Conservation (phyloP, 345 rosid species). For the Linum usitatissimum region DNA sequence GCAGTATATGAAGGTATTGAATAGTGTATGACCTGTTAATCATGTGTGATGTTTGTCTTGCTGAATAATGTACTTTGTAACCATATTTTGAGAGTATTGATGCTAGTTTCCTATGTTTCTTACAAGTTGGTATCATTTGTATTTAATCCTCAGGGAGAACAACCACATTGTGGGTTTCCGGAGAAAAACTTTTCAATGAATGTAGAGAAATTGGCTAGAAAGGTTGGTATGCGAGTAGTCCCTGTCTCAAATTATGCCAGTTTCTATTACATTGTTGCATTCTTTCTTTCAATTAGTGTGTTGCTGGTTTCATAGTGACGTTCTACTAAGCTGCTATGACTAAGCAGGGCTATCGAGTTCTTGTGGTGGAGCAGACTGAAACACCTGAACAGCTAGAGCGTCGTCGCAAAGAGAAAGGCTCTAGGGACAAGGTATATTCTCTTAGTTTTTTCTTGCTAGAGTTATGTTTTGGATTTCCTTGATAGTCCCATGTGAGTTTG, state of each 20-base stretch:
- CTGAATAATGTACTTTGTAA: background rate
- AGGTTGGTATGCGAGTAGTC: slow-evolving; percentile 37
- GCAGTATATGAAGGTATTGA: slow-evolving; percentile 94
- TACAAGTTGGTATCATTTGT: slow-evolving; percentile 4
- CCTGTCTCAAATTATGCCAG: slow-evolving; percentile 7
- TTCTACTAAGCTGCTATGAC: slow-evolving; percentile 19
- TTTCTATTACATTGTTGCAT: slow-evolving; percentile 7
- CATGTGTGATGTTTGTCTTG: background rate
- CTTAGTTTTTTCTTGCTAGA: background rate
- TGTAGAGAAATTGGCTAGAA: slow-evolving; percentile 79
- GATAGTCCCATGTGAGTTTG: background rate
- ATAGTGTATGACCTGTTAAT: slow-evolving; percentile 1
- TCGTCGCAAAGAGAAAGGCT: slow-evolving; percentile 82
- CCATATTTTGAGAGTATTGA: slow-evolving; percentile 1
- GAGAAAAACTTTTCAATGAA: slow-evolving; percentile 85
- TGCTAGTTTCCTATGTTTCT: background rate
- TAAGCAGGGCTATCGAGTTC: slow-evolving; percentile 90
- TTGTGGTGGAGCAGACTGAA: slow-evolving; percentile 94
- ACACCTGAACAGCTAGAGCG: slow-evolving; percentile 91
- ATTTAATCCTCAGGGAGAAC: slow-evolving; percentile 60
- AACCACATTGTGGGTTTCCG: slow-evolving; percentile 99
- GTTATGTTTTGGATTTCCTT: background rate
- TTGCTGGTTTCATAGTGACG: slow-evolving; percentile 10
- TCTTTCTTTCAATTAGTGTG: slow-evolving; percentile 9
- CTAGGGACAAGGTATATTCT: slow-evolving; percentile 70